Evolutionary conservation across 1,284 basidiomycete genomes (phyloP), one percentile per base, ranked within the genome.

Genomic region (Amylostereum areolatum): DNA sequence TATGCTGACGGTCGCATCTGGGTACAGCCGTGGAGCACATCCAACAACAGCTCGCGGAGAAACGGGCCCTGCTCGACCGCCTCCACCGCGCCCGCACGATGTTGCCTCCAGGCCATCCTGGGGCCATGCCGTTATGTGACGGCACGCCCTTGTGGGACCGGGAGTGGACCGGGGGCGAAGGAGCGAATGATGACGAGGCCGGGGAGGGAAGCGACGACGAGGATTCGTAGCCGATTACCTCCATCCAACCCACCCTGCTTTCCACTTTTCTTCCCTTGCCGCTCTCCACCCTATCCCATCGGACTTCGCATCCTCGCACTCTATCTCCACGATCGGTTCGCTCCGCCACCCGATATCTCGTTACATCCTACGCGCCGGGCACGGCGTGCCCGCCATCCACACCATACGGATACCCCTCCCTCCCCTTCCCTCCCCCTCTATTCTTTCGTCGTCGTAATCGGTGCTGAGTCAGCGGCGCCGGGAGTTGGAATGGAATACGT

Each of bases 11-110:
- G 43, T 47, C 55, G 9, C 49, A 54, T 43, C 28, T 45, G 36
- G 28, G 28, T 48, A 3, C 55, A 92, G 90, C 90, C n/a, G 91
- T 93, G 62, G 91, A 93, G 51, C 82, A 92, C 58, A 74, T 93
- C 53, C 77, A 79, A 33, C 74, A 75, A 1, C 71, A 92, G 24
- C 66, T 89, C 5, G 66, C 72, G 2, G 76, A 84, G 45, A 81
- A 80, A 12, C 67, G 75, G 5, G 62, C 63, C 1, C 71, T 92
- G 36, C 63, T 80, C 35, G 67, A 72, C 25, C 79, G 85, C 3
- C 67, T 91, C 3, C 69, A 82, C 10, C 71, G 69, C 10, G 85
- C 84, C n/a, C 77, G 79, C 27, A 66, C 64, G 10, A 58, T 66
- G 34, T 71, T 90, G 2, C 75, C 79, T 3, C 73, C 67, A 4